Conservation (phyloP, 495 filamentous ascomycete species). For the Oidiodendron maius region DNA sequence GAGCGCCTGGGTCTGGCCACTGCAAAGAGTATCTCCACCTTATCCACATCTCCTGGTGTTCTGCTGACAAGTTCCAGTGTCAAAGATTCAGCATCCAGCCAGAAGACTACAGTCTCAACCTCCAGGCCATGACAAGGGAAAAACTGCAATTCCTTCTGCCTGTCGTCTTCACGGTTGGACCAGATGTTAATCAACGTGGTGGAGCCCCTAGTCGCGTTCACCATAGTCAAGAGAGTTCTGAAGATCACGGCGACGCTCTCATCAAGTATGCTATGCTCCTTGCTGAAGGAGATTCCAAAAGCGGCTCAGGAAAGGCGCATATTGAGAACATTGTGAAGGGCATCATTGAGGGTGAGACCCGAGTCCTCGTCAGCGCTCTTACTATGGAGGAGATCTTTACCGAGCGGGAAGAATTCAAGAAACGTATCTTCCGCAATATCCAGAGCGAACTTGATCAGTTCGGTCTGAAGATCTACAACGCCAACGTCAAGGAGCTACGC, state of each 20-base stretch:
- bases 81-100: constrained; percentile 59
- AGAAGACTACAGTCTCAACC: constrained; percentile 67
- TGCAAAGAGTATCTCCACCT: constrained; percentile 41
- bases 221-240: constrained; percentile 9
- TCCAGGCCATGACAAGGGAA: constrained; percentile 80
- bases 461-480: constrained; percentile 67
- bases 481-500: constrained; percentile 78
- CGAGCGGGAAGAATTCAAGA: constrained; percentile 74
- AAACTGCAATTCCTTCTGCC: constrained; percentile 75
- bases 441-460: constrained; percentile 70
- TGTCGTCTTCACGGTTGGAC: constrained; percentile 81
- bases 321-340: constrained; percentile 83
- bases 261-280: constrained; percentile 74
- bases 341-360: constrained; percentile 81
- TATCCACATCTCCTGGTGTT: not conserved
- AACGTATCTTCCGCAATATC: constrained; percentile 69
- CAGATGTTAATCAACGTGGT: constrained; percentile 53
- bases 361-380: constrained; percentile 57
- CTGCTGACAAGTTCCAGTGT: constrained; percentile 3
- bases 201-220: constrained; percentile 9
- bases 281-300: constrained; percentile 45
- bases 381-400: constrained; percentile 82
- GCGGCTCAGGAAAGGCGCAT: constrained; percentile 34
- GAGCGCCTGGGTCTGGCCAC: constrained; percentile 61
- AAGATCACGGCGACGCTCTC: constrained; percentile 40